These are phyloP conservation scores for Purpureocillium lavendulum DNA, from an alignment of 2,329 filamentous ascomycete species.

Conservation along the genomic window DNA sequence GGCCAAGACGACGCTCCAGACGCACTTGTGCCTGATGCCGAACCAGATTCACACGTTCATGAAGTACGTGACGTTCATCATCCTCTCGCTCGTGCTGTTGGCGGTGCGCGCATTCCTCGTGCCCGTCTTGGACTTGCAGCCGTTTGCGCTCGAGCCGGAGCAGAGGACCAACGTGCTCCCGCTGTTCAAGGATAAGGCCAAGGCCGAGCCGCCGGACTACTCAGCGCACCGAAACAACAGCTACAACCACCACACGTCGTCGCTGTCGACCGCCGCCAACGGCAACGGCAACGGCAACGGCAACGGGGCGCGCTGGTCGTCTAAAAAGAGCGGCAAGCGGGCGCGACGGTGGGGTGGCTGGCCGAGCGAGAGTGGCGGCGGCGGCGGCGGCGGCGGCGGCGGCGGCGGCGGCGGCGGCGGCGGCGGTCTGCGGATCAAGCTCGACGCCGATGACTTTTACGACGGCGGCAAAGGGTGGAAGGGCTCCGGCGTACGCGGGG, in stretches of 20 bases:
- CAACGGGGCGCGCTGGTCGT: constrained; percentile 15
- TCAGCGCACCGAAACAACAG: background rate
- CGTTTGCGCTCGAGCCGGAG: constrained; percentile 42
- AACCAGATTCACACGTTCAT: constrained; percentile 82
- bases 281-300: no score
- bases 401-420: constrained; percentile 15
- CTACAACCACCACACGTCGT: background rate
- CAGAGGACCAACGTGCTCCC: constrained; percentile 23
- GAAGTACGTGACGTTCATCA: constrained; percentile 60
- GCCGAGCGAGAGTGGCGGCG: constrained; percentile 18
- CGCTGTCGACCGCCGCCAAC: no score
- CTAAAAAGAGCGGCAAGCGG: constrained; percentile 16
- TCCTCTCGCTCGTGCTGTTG: constrained; percentile 41
- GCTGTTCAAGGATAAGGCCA: constrained; percentile 45
- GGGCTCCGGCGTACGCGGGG: constrained; percentile 8
- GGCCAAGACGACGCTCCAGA: constrained; percentile 61
- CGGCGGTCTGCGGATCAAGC: constrained; percentile 42
- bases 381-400: constrained; percentile 23
- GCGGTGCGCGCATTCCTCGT: constrained; percentile 48
- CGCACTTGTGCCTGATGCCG: constrained; percentile 82
- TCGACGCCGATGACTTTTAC: constrained; percentile 38
- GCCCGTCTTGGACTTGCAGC: constrained; percentile 42
- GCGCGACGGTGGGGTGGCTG: constrained; percentile 30
- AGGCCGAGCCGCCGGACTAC: constrained; percentile 34
- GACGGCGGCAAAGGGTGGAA: constrained; percentile 28